These are phyloP conservation scores for Scedosporium apiospermum DNA, from an alignment of 2,329 filamentous ascomycete genomes.

Conservation along the genomic window DNA sequence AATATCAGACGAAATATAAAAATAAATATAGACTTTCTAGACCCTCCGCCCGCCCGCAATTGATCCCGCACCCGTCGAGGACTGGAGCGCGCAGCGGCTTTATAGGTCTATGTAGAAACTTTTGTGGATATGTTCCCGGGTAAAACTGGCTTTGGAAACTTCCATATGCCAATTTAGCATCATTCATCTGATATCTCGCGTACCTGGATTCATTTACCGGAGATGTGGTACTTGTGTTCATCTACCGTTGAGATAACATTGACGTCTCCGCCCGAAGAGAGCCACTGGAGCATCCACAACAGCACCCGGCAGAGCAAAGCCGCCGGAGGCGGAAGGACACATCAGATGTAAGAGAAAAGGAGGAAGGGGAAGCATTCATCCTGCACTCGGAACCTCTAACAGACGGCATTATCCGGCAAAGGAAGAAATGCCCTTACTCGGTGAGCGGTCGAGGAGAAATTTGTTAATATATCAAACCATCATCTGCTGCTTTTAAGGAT, in stretches of 20 bases:
- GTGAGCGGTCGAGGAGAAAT: not conserved
- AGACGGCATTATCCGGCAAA: not conserved
- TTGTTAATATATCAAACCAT: not conserved
- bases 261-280: too few relatives aligned
- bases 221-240: not conserved
- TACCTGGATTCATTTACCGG: not conserved
- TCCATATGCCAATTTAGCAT: not conserved
- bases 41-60: not conserved
- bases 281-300: too few relatives aligned
- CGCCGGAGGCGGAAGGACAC: not conserved
- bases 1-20: constrained; percentile 1
- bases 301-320: not conserved
- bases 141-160: not conserved
- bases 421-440: not conserved
- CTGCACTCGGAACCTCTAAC: not conserved
- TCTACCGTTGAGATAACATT: too few relatives aligned
- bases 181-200: not conserved
- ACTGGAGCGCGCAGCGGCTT: too few relatives aligned
- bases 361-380: not conserved
- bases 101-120: too few relatives aligned
- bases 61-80: too few relatives aligned
- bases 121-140: not conserved
- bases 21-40: not conserved
- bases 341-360: not conserved
- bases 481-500: not conserved